phyloP scores from a whole-genome alignment of 768 basidiomycete genomes.

The Kwoniella heveanensis region DNA sequence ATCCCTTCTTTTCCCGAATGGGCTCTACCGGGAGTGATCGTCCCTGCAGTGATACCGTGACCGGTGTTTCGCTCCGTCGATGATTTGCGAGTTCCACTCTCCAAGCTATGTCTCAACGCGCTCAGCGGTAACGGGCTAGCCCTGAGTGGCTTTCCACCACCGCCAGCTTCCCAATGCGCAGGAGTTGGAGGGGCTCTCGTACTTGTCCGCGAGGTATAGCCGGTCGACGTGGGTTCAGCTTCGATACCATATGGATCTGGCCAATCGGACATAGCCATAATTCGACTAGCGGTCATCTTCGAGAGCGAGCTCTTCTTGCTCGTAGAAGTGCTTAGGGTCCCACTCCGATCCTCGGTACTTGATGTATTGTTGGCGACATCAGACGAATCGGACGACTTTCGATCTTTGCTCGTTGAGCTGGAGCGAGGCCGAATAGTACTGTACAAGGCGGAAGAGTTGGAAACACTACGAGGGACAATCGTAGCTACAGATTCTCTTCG shows the following conservation, averaged over 20 bases:
- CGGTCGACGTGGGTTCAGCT: conserved; percentile 12
- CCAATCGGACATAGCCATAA: conserved; percentile 29
- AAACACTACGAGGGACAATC: conserved; percentile 5
- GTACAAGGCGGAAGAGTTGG: not conserved
- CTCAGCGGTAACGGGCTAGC: conserved; percentile 15
- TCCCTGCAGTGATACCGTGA: not conserved
- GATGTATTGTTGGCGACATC: not conserved
- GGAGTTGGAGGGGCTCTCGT: not conserved
- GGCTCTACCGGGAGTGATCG: not conserved
- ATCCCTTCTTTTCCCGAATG: not conserved
- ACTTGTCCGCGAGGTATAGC: conserved; percentile 3
- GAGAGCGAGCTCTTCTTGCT: conserved; percentile 23
- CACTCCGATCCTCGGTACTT: not conserved
- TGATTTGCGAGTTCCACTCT: not conserved
- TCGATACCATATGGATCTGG: conserved; percentile 44
- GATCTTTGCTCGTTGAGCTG: not conserved
- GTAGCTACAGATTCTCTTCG: conserved; percentile 10
- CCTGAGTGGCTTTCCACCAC: not conserved
- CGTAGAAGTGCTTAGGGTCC: conserved; percentile 6
- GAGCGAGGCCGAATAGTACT: not conserved
- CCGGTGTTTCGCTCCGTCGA: conserved; percentile 2
- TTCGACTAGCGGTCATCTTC: conserved; percentile 19
- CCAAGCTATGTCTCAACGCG: not conserved
- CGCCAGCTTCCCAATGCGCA: not conserved
- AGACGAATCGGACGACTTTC: not conserved